Conservation (phyloP, 306 rosid species). For the Heteromeles arbutifolia region DNA sequence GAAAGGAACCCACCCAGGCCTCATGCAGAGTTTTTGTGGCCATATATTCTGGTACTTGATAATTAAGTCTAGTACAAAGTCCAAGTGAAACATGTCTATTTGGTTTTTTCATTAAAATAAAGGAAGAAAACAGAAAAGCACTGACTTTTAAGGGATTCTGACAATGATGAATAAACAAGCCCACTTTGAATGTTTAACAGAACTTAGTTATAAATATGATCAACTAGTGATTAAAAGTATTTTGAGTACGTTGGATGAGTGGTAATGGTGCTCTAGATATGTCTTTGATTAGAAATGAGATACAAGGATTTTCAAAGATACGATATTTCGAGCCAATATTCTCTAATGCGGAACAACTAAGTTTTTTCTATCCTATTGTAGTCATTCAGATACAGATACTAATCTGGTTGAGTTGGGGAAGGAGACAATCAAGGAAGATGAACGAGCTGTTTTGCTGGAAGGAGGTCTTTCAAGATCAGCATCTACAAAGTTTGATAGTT, state of each 20-base stretch:
- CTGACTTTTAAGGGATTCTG: too few relatives aligned
- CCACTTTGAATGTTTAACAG: too few relatives aligned
- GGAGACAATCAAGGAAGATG: slow-evolving; percentile 74
- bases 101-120: too few relatives aligned
- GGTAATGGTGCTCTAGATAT: not conserved
- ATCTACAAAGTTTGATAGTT: slow-evolving; percentile 54
- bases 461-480: slow-evolving; percentile 79
- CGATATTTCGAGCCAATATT: not conserved
- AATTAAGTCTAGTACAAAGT: too few relatives aligned
- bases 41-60: too few relatives aligned
- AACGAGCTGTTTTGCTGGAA: slow-evolving; percentile 77
- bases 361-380: slow-evolving; percentile 29
- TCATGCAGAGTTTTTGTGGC: too few relatives aligned
- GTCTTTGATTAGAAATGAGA: not conserved
- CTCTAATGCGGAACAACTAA: slow-evolving; percentile 14
- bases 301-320: not conserved
- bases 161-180: too few relatives aligned
- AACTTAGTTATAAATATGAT: not conserved
- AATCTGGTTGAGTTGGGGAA: slow-evolving; percentile 81
- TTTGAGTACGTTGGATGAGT: not conserved
- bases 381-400: slow-evolving; percentile 88
- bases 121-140: too few relatives aligned
- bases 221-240: too few relatives aligned
- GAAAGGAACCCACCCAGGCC: too few relatives aligned
- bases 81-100: too few relatives aligned